Evolutionary conservation across 306 rosid species (phyloP).

Genomic region (Cercis canadensis): DNA sequence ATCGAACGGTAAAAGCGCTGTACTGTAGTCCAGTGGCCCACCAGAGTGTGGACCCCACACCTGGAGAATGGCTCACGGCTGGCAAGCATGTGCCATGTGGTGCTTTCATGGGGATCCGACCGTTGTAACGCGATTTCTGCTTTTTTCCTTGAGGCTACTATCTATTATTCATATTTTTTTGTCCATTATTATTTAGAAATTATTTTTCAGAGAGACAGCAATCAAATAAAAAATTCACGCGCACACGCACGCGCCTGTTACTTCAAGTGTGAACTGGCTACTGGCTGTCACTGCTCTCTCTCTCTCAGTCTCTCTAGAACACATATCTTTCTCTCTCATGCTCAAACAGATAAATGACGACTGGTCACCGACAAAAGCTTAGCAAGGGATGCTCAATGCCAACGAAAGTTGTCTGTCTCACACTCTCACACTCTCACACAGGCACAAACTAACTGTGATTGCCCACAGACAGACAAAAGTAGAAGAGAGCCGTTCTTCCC

Average conservation of each 20-base stretch:
- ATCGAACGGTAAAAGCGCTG: not conserved
- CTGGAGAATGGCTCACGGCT: conserved; percentile 32
- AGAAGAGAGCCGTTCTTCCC: conserved; percentile 23
- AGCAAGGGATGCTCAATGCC: not conserved
- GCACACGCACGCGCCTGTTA: conserved; percentile 1
- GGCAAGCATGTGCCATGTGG: conserved; percentile 55
- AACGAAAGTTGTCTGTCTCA: not conserved
- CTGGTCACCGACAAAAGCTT: conserved; percentile 53
- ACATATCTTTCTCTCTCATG: not conserved
- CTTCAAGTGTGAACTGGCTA: conserved; percentile 47
- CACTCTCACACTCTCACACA: too few species aligned
- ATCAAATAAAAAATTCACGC: conserved; percentile 16
- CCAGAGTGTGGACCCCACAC: conserved; percentile 3
- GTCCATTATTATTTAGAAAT: too few species aligned
- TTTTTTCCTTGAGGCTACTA: too few species aligned
- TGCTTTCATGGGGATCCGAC: conserved; percentile 36
- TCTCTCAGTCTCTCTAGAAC: not conserved
- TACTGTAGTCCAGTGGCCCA: not conserved
- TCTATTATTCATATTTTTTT: too few species aligned
- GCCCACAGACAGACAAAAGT: not conserved
- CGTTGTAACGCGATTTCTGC: conserved; percentile 2
- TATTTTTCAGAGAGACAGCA: not conserved
- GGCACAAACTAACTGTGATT: too few species aligned
- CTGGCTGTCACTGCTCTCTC: conserved; percentile 36
- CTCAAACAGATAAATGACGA: conserved; percentile 5